Base-by-base conservation (phyloP, 192 early-diverging fungal genomes). In the Linnemannia zychae region DNA sequence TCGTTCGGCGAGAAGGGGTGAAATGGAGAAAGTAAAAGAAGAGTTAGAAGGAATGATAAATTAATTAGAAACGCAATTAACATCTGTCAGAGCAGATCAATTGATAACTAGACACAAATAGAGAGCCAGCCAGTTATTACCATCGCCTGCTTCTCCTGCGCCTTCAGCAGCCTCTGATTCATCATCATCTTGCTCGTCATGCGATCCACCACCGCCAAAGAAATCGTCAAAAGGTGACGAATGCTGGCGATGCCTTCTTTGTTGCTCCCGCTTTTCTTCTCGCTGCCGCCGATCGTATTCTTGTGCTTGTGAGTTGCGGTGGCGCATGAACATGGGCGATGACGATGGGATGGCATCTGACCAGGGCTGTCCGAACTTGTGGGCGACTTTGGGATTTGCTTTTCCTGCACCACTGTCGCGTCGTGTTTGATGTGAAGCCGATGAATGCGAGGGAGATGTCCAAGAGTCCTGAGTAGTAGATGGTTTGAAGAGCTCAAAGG, bases 181-280 rank as follows among this genome's bases (percentile, higher is more conserved):
- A 2, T 73, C 57, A 12, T 50, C 47, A 24, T n/a, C n/a, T n/a
- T 13, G 31, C 15, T 60, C 70, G 9, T 68, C 37, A 5, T 77
- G 36, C 4, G 57, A 63, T 4, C 37, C 75, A 18, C 72, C 66
- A 31, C 53, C 16, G 40, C 76, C 78, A 40, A 84, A 84, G 33
- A 84, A 77, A 11, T 79, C 76, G 15, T 66, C 73, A 79, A 84
- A 84, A 0, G 81, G 76, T 3, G 71, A 74, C 16, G 38, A 63
- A 18, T 57, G 34, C 33, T 75, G 57, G 3, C 57, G 48, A 11
- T 49, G 13, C 13, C 48, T 11, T 40, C 36, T 52, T 1, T 53
- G 28, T 28, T 74, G 78, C 13, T 53, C 38, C 24, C 11, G 33
- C 52, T 77, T 24, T 47, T 73, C 15, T 46, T 53, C 31, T n/a